Conservation (phyloP, 768 basidiomycete genomes). For the Amanita rimosa region DNA sequence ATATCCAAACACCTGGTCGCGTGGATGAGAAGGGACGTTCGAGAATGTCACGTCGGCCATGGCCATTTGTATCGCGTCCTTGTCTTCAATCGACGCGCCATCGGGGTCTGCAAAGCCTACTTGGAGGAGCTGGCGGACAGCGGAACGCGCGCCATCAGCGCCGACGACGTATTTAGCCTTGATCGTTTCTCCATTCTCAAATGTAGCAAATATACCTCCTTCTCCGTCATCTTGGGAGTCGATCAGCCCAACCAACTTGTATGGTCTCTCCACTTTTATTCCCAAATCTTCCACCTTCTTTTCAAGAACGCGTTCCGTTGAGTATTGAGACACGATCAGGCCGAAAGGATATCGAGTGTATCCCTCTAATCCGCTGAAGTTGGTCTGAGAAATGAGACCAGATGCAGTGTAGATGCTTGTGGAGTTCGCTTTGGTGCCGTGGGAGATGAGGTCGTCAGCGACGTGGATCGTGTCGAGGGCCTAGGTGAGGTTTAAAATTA, state of each 20-base stretch:
- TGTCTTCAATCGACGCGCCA: slow-evolving; percentile 14
- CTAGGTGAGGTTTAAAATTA: slow-evolving; percentile 18
- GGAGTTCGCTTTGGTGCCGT: slow-evolving; percentile 20
- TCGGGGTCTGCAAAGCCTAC: slow-evolving; percentile 35
- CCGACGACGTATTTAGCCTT: too few species aligned
- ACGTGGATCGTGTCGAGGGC: slow-evolving; percentile 33
- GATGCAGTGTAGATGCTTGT: slow-evolving; percentile 20
- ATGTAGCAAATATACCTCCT: too few species aligned
- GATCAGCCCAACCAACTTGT: background rate
- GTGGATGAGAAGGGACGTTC: too few species aligned
- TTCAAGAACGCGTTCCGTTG: slow-evolving; percentile 24
- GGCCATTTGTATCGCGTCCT: too few species aligned
- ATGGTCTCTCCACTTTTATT: too few species aligned
- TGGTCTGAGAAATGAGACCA: slow-evolving; percentile 14
- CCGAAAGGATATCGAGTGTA: slow-evolving; percentile 34
- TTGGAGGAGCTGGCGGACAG: slow-evolving; percentile 8
- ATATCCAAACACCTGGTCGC: too few species aligned
- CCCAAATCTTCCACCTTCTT: too few species aligned
- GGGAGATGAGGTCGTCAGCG: slow-evolving; percentile 23
- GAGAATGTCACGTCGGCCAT: too few species aligned
- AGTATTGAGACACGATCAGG: slow-evolving; percentile 30
- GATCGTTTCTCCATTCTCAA: too few species aligned
- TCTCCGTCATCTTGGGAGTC: too few species aligned
- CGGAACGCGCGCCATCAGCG: slow-evolving; percentile 3
- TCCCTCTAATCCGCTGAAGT: slow-evolving; percentile 22